Evolutionary conservation across 2,329 filamentous ascomycete genomes (phyloP), one percentile per base, ranked within the genome.

Genomic region (Pyrenophora tritici-repentis): DNA sequence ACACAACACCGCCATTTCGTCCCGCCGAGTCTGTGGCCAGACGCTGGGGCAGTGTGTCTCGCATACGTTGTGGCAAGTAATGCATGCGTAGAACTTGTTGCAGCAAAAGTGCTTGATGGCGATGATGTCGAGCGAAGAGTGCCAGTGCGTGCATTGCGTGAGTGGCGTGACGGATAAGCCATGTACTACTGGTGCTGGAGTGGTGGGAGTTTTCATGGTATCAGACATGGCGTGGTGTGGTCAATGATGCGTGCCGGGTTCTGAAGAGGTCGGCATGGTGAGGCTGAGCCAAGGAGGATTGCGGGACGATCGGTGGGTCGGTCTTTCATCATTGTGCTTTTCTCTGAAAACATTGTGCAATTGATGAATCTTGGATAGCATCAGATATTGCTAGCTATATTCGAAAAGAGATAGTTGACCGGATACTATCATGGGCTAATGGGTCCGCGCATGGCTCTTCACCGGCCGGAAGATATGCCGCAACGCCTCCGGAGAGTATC

Each of bases 71-170:
- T 73, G 71, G 26, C 71, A 73, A 38, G 52, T 63, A 22, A 72
- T 70, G 55, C 71, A 73, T 6, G 70, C 70, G 55, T 73, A 73
- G 55, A 72, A 73, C 42, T 67, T 71, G 13, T 58, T 44, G 59
- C 71, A 73, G 59, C 71, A 73, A 39, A 57, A 58, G 42, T 73
- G 68, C 34, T 72, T 67, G 50, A 73, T 72, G 47, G 71, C 69
- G 49, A 73, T 70, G 51, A 72, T 70, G 60, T 73, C 71, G 42
- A 72, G 64, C 2, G 66, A 56, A 2, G 66, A 66, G 37, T 63
- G 57, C 54, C 61, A 73, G 48, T 73, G 71, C 8, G 56, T 10
- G 53, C 71, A 73, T 63, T 73, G 69, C 1, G 69, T 71, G 18
- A 60, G 47, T 3, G 63, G 50, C 1, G 66, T 66, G 6, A 73